Base-by-base conservation (phyloP, 768 basidiomycete species). In the Termitomyces eurrhizus region DNA sequence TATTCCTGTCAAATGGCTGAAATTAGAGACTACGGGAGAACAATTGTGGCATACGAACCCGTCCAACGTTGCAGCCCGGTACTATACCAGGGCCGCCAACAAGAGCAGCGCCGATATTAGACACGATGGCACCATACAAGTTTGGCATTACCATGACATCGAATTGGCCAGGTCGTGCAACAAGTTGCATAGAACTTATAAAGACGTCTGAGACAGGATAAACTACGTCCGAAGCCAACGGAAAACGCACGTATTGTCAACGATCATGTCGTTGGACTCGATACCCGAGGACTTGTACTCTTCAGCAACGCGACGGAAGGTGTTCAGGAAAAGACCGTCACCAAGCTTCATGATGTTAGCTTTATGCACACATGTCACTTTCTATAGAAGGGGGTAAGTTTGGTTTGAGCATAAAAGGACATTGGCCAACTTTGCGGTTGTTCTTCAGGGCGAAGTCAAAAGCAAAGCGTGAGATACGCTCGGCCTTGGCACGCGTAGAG, bases 341-440 rank as follows among this genome's bases (percentile, higher is more conserved):
- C 96, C 96, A 68, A 98, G 88, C 77, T 99, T 99, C 97, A 99
- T 99, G 82, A 99, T 99, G 82, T 98, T 98, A 69, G 97, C 97
- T 78, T 99, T 99, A 87, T 99, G 97, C 49, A 99, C 95, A 71
- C 95, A 98, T 45, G 97, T 99, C 66, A 99, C 96, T 90, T 96
- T 98, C 94, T 96, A 67, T 2, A 29, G 51, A 62, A 56, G 42
- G 32, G 58, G 9, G 37, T 64, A 33, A 69, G 61, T 37, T 36
- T 13, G 16, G 21, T 21, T 41, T 3, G 7, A 21, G 12, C 50
- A 59, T 39, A 32, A 36, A 29, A 13, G 29, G 41, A 44, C 37
- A 46, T 35, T 46, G 57, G 63, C 78, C 55, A 58, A 89, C 95
- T 88, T 98, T 98, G 76, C 97, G 88, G 75, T 90, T 88, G 79